A percentile compares a stretch with the other conserved stretches of the same genome.
These are phyloP conservation scores for Narthecium ossifragum DNA, from an alignment of 106 monocot genomes.

Conservation along the genomic window DNA sequence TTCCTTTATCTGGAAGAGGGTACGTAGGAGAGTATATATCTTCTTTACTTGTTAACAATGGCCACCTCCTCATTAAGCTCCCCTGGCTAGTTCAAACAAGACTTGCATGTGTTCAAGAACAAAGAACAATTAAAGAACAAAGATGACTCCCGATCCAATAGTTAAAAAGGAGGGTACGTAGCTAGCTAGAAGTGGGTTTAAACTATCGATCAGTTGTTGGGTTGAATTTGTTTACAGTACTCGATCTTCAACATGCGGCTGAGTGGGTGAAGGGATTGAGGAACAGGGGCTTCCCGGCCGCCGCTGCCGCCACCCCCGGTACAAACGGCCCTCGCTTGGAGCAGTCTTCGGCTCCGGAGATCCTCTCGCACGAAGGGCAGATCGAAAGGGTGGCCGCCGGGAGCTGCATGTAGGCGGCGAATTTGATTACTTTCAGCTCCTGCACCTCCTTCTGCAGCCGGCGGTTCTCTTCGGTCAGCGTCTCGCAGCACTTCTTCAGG, in stretches of 20 bases:
- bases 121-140: no score
- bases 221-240: no score
- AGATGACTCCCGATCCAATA: no score
- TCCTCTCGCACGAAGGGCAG: constrained; percentile 33
- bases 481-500: constrained; percentile 32
- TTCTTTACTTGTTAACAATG: no score
- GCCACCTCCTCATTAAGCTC: no score
- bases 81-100: no score
- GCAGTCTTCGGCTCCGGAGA: not conserved
- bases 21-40: no score
- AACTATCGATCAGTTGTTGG: no score
- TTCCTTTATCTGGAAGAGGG: no score
- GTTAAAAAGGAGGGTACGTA: no score
- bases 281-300: not conserved
- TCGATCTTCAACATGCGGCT: not conserved
- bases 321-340: not conserved
- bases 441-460: constrained; percentile 34
- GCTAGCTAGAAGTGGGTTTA: no score
- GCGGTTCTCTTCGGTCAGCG: constrained; percentile 27
- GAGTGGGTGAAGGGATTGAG: not conserved
- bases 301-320: not conserved
- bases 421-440: constrained; percentile 12
- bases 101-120: no score
- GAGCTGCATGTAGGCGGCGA: constrained; percentile 6
- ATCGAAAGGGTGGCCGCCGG: constrained; percentile 7